phyloP scores from a whole-genome alignment of 495 filamentous ascomycete species.

The Aspergillus coremiiformis region DNA sequence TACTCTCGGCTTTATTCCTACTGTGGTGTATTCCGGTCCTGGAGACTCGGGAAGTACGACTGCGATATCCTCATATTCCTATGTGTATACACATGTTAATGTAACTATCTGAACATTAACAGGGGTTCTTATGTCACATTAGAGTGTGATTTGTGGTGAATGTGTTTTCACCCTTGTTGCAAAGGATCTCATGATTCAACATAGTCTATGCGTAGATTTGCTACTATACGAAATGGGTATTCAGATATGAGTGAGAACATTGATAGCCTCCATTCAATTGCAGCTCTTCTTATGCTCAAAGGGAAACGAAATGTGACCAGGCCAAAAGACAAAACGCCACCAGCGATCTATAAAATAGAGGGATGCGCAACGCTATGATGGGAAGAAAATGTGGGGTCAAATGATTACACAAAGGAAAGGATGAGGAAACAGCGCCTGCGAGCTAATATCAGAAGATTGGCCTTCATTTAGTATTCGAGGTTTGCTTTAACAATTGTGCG shows the following conservation, averaged over 20 bases:
- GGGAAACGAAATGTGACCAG: slow-evolving; percentile 2
- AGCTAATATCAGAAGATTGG: background rate
- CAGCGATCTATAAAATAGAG: slow-evolving; percentile 5
- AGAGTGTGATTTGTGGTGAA: background rate
- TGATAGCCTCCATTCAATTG: slow-evolving; percentile 7
- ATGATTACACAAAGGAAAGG: background rate
- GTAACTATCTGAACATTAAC: background rate
- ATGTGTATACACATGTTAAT: background rate
- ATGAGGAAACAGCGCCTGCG: background rate
- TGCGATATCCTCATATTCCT: background rate
- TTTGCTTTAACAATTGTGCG: slow-evolving; percentile 28
- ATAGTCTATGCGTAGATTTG: background rate
- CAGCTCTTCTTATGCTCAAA: background rate
- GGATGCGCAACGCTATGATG: background rate
- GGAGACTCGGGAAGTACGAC: background rate
- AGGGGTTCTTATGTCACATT: background rate
- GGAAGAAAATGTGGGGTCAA: background rate
- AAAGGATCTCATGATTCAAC: background rate
- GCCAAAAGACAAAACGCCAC: slow-evolving; percentile 12
- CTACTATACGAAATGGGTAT: background rate
- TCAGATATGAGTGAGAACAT: background rate
- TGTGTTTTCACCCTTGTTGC: background rate
- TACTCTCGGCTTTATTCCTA: background rate
- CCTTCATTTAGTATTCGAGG: slow-evolving; percentile 18
- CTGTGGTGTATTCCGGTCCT: slow-evolving; percentile 1